Base-by-base conservation (phyloP, 2,329 filamentous ascomycete species). In the Claviceps lovelessii region DNA sequence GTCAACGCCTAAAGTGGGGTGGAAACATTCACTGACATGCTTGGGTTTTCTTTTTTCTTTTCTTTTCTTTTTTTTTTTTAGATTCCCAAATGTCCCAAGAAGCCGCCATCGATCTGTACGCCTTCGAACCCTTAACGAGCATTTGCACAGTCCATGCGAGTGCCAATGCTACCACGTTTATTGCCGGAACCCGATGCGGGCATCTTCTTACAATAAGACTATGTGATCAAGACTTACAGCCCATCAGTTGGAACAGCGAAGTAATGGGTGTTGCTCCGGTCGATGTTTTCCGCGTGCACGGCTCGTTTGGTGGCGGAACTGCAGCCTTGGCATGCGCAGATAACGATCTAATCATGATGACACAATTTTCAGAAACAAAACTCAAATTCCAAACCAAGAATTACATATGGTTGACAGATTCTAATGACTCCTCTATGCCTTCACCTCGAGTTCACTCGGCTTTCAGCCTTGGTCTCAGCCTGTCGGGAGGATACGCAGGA, bases 361-460 rank as follows among this genome's bases (percentile, higher is more conserved):
- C 69, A 23, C 65, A 70, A 35, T 69, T 68, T 47, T 69, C 68
- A 17, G 55, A 57, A 39, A 50, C 51, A 19, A 46, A 59, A 13
- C 58, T 58, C 7, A 63, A 57, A 28, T 76, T 75, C 53, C 64
- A 67, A 50, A 63, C 65, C 2, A 77, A 72, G 56, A 65, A 71
- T 13, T 69, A 69, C 49, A 69, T 84, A 15, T 80, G 76, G 72
- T 68, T 76, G 1, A 76, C 76, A 2, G 76, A 81, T 60, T 70
- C 70, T 1, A 70, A 70, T 39, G 72, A 79, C 47, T 63, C 69
- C 8, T 72, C 69, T 39, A 68, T 76, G 58, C 62, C 67, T 9
- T 71, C 76, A 4, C 74, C 77, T 2, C 68, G 69, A 2, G 69
- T 83, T 11, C 73, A 74, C 52, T 75, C 73, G 1, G 71, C 75